Evolutionary conservation across 2,329 filamentous ascomycete species (phyloP), one percentile per base, ranked within the genome.

Genomic region (Bipolaris sorokiniana): DNA sequence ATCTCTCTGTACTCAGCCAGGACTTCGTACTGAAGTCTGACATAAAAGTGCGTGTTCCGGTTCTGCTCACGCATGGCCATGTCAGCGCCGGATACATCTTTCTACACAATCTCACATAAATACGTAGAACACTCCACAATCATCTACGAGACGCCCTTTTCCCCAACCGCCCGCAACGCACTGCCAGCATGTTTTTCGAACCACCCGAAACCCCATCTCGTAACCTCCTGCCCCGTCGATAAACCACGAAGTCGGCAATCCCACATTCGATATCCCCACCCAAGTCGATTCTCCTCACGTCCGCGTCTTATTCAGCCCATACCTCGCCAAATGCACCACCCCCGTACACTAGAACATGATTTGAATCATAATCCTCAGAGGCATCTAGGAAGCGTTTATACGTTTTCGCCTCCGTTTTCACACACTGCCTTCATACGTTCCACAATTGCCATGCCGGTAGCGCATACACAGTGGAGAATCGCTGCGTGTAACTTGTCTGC

Each of bases 241-340:
- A 28, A 59, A 59, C 40, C 59, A 46, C n/a, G 52, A 56, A 13
- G 52, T 56, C 15, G 37, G 41, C 7, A 56, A 41, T 31, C 16
- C 28, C 11, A 36, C 50, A 10, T 4, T 31, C n/a, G 16, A 26
- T 22, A 47, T 31, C 26, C 10, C 18, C 7, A 52, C 31, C 38
- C 23, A 42, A 6, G 36, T 31, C 16, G 44, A 41, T n/a, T 31
- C 9, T 42, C 23, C 15, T 31, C 5, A 15, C 11, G 20, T 48
- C 37, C 2, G 53, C 28, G 18, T 45, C 37, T 9, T 26, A 34
- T 20, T 34, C n/a, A 20, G 56, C 44, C 56, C 52, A 61, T 4
- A 46, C 46, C 36, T 56, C 36, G 23, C 52, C 15, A 37, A 59
- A 59, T 1, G 31, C 36, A 13, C 51, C 59, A 48, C 49, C 56